Evolutionary conservation across 768 basidiomycete species (phyloP), one percentile per base, ranked within the genome.

Genomic region (Lentinula aciculospora): DNA sequence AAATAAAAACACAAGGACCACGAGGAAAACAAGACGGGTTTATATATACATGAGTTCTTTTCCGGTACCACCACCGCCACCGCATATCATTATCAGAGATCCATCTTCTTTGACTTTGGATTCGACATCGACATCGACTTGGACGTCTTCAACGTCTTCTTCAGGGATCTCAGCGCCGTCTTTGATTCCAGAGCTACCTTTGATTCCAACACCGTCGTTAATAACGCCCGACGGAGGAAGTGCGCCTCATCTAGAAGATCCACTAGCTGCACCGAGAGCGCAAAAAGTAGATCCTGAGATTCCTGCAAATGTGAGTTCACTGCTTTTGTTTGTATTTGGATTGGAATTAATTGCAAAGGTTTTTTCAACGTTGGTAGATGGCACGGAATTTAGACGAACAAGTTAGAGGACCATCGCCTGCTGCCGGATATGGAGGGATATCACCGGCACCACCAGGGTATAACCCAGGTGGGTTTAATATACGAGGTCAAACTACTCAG

Each of bases 381-480:
- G 55, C 55, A n/a, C 21, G 55, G 15, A 56, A 56, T 31, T 29
- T 56, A 27, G 55, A 56, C 55, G 55, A 56, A 56, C 44, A 46
- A 46, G 15, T 28, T 28, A 13, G 12, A 4, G 13, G 5, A 13
- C 10, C 13, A 19, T 54, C 12, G 32, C 15, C 17, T 3, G 25
- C n/a, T n/a, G n/a, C n/a, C n/a, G n/a, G n/a, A n/a, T n/a, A n/a
- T n/a, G n/a, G n/a, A n/a, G n/a, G n/a, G n/a, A n/a, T n/a, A n/a
- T n/a, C n/a, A n/a, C n/a, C n/a, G n/a, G n/a, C n/a, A n/a, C n/a
- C n/a, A n/a, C n/a, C n/a, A n/a, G n/a, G n/a, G n/a, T 46, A 42
- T n/a, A 21, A 53, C 19, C 51, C 51, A 7, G 51, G 51, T 53
- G 51, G 51, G 1, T 53, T 53, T 12, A 37, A 23, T 15, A 37